A percentile compares a stretch with the other conserved stretches of the same genome.
phyloP scores from a whole-genome alignment of 2,329 filamentous ascomycete genomes.

The Ascochyta viciae-villosae region DNA sequence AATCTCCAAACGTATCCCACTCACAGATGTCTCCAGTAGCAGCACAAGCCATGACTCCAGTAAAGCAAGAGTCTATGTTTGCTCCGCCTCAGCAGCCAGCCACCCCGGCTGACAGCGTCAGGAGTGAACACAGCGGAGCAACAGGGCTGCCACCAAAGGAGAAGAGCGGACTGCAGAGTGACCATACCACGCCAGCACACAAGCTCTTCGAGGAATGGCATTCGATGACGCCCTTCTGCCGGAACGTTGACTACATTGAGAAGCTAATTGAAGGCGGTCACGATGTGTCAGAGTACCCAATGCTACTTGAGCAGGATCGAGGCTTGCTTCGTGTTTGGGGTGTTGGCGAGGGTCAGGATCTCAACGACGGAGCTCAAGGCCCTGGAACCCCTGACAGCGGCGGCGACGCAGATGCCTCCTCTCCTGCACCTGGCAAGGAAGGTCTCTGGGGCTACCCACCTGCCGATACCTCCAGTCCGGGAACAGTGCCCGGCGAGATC shows the following conservation, averaged over 20 bases:
- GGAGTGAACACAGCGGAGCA: constrained; percentile 33
- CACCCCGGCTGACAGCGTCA: constrained; percentile 44
- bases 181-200: constrained; percentile 91
- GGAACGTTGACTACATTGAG: constrained; percentile 49
- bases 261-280: constrained; percentile 64
- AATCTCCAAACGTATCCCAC: constrained; percentile 39
- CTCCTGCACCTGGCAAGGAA: constrained; percentile 53
- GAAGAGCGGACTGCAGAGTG: constrained; percentile 68
- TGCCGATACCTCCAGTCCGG: constrained; percentile 50
- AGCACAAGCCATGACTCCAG: constrained; percentile 36
- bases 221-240: constrained; percentile 61
- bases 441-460: constrained; percentile 58
- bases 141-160: constrained; percentile 29
- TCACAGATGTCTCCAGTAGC: constrained; percentile 37
- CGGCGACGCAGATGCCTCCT: constrained; percentile 49
- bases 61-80: constrained; percentile 40
- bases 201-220: constrained; percentile 74
- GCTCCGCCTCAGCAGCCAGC: constrained; percentile 37
- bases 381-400: constrained; percentile 44
- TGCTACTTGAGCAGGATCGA: constrained; percentile 75
- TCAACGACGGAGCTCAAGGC: constrained; percentile 56
- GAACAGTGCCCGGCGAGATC: constrained; percentile 22
- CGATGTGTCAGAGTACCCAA: constrained; percentile 67
- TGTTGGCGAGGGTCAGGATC: constrained; percentile 75
- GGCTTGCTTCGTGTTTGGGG: constrained; percentile 79